phyloP scores from a whole-genome alignment of 2,329 filamentous ascomycete species.

The Talaromyces albobiverticillius region DNA sequence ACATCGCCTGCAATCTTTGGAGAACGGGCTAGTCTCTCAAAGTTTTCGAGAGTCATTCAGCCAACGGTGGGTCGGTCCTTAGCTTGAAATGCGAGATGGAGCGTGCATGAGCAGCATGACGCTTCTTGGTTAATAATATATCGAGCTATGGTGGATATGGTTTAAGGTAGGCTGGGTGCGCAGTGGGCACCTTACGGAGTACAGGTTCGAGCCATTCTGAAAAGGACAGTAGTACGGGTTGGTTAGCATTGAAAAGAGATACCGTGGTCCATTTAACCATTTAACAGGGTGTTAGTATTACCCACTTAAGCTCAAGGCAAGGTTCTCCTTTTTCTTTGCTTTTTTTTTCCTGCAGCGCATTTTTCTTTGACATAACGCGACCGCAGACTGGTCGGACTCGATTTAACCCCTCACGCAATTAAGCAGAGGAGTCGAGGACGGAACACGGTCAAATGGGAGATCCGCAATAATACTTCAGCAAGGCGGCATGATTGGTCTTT shows the following conservation, averaged over 20 bases:
- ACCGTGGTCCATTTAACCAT: neutral
- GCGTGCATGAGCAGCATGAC: neutral
- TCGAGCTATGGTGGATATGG: slow-evolving; percentile 12
- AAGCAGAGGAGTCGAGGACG: neutral
- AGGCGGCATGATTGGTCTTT: slow-evolving; percentile 8
- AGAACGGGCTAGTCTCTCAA: slow-evolving; percentile 7
- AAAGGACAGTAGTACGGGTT: slow-evolving; percentile 4
- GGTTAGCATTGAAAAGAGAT: slow-evolving; percentile 2
- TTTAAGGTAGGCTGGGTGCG: neutral
- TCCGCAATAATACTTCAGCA: slow-evolving; percentile 3
- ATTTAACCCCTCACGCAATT: neutral
- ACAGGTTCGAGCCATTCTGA: slow-evolving; percentile 6
- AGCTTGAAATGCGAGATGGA: slow-evolving; percentile 7
- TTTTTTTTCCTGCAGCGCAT: neutral
- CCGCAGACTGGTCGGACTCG: slow-evolving; percentile 1
- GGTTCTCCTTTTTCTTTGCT: slow-evolving; percentile 8
- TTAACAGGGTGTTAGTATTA: neutral
- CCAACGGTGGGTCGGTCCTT: slow-evolving; percentile 2
- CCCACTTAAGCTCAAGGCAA: slow-evolving; percentile 1
- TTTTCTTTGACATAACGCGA: slow-evolving; percentile 1
- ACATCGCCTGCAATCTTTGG: slow-evolving; percentile 2
- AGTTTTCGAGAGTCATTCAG: slow-evolving; percentile 5
- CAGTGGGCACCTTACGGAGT: slow-evolving; percentile 4
- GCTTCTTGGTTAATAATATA: neutral
- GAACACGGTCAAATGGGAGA: slow-evolving; percentile 1